Evolutionary conservation across 1,139 yeast genomes (phyloP).

Genomic region (Yamadazyma pseudoaaseri): DNA sequence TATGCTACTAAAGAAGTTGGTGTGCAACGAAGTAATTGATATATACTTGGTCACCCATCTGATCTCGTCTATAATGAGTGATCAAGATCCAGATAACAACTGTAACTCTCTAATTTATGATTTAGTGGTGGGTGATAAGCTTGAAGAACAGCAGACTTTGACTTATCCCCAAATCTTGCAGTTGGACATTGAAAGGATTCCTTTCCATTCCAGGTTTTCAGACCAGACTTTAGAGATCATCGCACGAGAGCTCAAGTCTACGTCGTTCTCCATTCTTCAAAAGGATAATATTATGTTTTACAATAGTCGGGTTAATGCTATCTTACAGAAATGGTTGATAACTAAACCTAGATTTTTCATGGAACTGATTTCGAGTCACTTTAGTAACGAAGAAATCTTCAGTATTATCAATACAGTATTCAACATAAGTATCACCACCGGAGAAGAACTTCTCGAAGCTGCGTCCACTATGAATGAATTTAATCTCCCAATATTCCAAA

Average conservation of each 20-base stretch:
- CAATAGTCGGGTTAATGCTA: constrained; percentile 2
- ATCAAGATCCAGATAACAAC: constrained; percentile 4
- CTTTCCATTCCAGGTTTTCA: constrained; percentile 8
- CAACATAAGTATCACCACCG: constrained; percentile 10
- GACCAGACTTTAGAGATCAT: constrained; percentile 10
- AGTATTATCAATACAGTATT: constrained; percentile 21
- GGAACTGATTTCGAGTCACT: constrained; percentile 21
- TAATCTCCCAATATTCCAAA: constrained; percentile 53
- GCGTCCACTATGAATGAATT: constrained; percentile 43
- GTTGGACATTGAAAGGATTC: constrained; percentile 13
- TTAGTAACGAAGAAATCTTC: constrained; percentile 21
- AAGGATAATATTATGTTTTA: constrained; percentile 4
- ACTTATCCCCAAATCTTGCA: constrained; percentile 16
- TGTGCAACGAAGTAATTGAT: constrained; percentile 11
- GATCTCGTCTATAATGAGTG: constrained; percentile 9
- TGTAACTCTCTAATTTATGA: constrained; percentile 14
- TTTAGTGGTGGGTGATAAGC: constrained; percentile 16
- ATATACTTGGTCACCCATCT: constrained; percentile 7
- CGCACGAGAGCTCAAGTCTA: constrained; percentile 13
- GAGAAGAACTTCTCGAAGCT: constrained; percentile 20
- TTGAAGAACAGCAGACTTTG: constrained; percentile 10
- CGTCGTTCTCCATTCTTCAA: constrained; percentile 5
- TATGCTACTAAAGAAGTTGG: constrained; percentile 9
- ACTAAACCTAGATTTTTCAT: constrained; percentile 22
- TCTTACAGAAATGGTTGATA: constrained; percentile 20